Evolutionary conservation across 2,329 filamentous ascomycete species (phyloP).

Genomic region (Amauroascus niger): DNA sequence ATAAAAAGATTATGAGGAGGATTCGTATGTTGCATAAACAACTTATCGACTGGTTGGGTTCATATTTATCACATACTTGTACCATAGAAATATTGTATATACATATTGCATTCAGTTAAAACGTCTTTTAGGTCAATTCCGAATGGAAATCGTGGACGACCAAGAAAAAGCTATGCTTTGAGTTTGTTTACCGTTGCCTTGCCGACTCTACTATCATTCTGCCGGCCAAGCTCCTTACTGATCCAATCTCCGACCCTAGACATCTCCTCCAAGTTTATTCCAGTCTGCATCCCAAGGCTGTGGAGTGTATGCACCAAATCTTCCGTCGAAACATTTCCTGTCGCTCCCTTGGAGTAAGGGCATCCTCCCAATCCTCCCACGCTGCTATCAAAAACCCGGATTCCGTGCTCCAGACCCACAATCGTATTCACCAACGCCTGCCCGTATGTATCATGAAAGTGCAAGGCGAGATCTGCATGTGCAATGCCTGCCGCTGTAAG

Average conservation of each 20-base stretch:
- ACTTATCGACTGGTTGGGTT: neutral
- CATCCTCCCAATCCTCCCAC: conserved; percentile 56
- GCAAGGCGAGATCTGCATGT: conserved; percentile 50
- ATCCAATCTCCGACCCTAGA: conserved; percentile 50
- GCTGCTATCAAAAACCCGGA: conserved; percentile 54
- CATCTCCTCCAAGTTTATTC: conserved; percentile 47
- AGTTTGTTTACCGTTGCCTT: conserved; percentile 42
- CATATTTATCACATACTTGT: conserved; percentile 5
- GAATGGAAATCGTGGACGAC: neutral
- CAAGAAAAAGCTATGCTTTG: conserved; percentile 1
- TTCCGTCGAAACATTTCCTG: conserved; percentile 56
- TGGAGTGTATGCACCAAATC: conserved; percentile 53
- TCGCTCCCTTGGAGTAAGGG: conserved; percentile 56
- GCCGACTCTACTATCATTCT: conserved; percentile 46
- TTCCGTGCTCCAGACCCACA: conserved; percentile 52
- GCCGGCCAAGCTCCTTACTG: conserved; percentile 43
- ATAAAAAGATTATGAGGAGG: neutral
- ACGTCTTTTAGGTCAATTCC: neutral
- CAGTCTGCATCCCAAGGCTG: conserved; percentile 51
- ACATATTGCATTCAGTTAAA: conserved; percentile 1
- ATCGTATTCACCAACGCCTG: conserved; percentile 55
- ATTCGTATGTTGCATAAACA: neutral
- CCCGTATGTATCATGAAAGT: conserved; percentile 59
- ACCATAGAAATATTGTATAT: conserved; percentile 9
- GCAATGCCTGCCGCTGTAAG: conserved; percentile 52